phyloP scores from a whole-genome alignment of 441 rosid genomes.

The Populus tomentosa region DNA sequence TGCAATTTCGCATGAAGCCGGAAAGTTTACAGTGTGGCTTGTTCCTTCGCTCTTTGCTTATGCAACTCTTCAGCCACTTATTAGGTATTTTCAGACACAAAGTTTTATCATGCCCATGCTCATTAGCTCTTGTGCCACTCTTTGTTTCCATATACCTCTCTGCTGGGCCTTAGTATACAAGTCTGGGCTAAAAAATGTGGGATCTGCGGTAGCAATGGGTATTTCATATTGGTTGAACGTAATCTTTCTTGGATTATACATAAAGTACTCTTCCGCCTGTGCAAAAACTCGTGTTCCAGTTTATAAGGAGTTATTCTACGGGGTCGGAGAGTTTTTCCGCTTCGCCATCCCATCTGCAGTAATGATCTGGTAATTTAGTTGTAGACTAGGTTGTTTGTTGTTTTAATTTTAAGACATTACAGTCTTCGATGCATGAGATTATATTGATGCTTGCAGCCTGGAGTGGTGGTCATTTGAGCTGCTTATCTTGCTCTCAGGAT shows the following conservation, averaged over 20 bases:
- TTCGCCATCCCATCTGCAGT: conserved; percentile 76
- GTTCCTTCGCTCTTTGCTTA: conserved; percentile 65
- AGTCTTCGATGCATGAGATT: background rate
- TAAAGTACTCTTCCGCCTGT: conserved; percentile 52
- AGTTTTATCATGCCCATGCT: conserved; percentile 68
- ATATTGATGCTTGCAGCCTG: conserved; percentile 38
- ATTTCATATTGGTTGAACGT: conserved; percentile 67
- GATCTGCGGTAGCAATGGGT: conserved; percentile 56
- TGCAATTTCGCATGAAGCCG: conserved; percentile 55
- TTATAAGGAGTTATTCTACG: conserved; percentile 43
- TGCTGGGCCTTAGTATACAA: conserved; percentile 67
- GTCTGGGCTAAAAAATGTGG: conserved; percentile 40
- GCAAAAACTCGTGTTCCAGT: conserved; percentile 44
- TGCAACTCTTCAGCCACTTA: conserved; percentile 60
- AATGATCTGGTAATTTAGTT: conserved; percentile 66
- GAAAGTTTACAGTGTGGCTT: conserved; percentile 56
- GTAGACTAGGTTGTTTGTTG: background rate
- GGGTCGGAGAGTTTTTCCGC: conserved; percentile 58
- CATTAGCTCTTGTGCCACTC: conserved; percentile 40
- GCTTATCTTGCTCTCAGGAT: conserved; percentile 62
- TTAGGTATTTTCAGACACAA: conserved; percentile 63
- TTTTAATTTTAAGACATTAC: background rate
- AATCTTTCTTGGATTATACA: conserved; percentile 46
- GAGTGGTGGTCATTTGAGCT: conserved; percentile 86
- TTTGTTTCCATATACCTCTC: conserved; percentile 48